Evolutionary conservation across 305 asterid species (phyloP), one percentile per base, ranked within the genome.

Genomic region (Solanum aculeatissimum): DNA sequence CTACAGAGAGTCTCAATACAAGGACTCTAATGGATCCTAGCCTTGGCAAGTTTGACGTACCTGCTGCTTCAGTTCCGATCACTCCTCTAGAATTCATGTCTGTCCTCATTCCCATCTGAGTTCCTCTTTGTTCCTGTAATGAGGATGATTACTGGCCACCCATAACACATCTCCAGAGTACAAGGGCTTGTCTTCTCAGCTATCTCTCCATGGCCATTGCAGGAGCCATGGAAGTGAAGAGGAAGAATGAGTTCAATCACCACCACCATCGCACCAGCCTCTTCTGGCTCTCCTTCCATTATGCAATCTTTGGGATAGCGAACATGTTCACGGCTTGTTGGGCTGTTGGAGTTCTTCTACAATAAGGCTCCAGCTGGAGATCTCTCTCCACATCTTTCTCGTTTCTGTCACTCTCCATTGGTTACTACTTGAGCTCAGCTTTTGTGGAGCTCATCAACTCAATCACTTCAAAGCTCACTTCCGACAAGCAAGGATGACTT

Each of bases 291-390:
- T 82, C 92, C 0, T 89, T 90, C 15, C 98, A 95, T 72, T 94
- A 86, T 6, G 92, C 91, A 0, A 87, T 94, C 65, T 92, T 95
- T 3, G 98, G 98, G n/a, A 89, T 95, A 1, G 98, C 98, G 0
- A 97, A 95, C 82, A 92, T 92, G 97, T 95, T 95, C 58, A 92
- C 95, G 0, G 0, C 90, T 93, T 0, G 96, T 93, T 19, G 98
- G 98, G 5, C 78, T 92, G 83, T 85, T 92, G 21, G 98, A 94
- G 47, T 94, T 93, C 77, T 94, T 85, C 90, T 93, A 93, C 86
- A 91, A 85, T 77, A 97, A 94, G 80, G 97, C 98, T 4, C 98
- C 98, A 0, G 81, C 75, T 0, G 95, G 97, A 90, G 92, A 87
- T 93, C 95, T 1, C 92, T 95, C 4, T 92, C 95, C 4, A 91